Evolutionary conservation across 371 early-diverging fungal species (phyloP).

Genomic region (Saksenaea oblongispora): DNA sequence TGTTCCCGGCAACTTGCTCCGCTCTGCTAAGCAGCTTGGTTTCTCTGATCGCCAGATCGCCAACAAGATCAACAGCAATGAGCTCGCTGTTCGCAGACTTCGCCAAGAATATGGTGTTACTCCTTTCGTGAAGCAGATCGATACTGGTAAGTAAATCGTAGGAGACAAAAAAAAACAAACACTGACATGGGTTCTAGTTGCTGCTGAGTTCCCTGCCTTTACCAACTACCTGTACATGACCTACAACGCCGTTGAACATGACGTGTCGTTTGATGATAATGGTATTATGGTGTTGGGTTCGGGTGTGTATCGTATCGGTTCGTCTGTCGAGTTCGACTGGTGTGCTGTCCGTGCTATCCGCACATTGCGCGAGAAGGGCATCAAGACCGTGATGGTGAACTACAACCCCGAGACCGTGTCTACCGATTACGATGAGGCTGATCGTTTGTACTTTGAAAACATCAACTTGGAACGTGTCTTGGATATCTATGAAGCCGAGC

Average conservation of each 20-base stretch:
- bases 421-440: conserved; percentile 96
- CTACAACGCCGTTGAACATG: conserved; percentile 90
- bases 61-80: conserved; percentile 74
- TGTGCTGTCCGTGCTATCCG: conserved; percentile 93
- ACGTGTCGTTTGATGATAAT: conserved; percentile 82
- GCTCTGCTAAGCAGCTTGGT: conserved; percentile 86
- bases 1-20: conserved; percentile 61
- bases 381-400: conserved; percentile 95
- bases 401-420: conserved; percentile 98
- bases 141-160: conserved; percentile 61
- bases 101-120: conserved; percentile 77
- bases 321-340: conserved; percentile 98
- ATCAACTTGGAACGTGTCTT: conserved; percentile 88
- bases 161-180: neutral
- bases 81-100: conserved; percentile 83
- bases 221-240: conserved; percentile 97
- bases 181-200: conserved; percentile 52
- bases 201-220: conserved; percentile 94
- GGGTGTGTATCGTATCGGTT: conserved; percentile 97
- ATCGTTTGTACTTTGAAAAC: conserved; percentile 93
- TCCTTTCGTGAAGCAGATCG: conserved; percentile 96
- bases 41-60: conserved; percentile 93
- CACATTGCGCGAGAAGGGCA: conserved; percentile 76
- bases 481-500: conserved; percentile 92
- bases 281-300: conserved; percentile 95